phyloP scores from a whole-genome alignment of 2,329 filamentous ascomycete genomes.

The Purpureocillium lavendulum region DNA sequence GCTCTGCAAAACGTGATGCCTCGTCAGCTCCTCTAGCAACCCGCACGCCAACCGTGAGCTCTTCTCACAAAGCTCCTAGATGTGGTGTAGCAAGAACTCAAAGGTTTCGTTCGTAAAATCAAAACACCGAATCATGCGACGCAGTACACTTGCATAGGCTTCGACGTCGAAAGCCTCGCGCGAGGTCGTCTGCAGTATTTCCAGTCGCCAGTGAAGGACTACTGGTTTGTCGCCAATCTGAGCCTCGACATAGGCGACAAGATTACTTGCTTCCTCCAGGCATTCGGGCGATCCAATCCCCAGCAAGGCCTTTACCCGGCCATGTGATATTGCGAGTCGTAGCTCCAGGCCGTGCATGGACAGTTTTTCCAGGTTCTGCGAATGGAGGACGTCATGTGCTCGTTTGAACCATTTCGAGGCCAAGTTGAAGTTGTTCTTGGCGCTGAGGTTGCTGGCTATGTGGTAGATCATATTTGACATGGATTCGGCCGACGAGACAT shows the following conservation, averaged over 20 bases:
- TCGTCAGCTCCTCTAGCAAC: slow-evolving; percentile 57
- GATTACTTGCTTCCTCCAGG: slow-evolving; percentile 41
- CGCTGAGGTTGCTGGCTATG: slow-evolving; percentile 56
- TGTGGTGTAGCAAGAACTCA: slow-evolving; percentile 57
- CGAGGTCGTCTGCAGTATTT: slow-evolving; percentile 46
- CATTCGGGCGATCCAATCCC: slow-evolving; percentile 33
- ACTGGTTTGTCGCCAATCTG: slow-evolving; percentile 57
- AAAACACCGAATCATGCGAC: slow-evolving; percentile 51
- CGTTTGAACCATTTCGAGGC: slow-evolving; percentile 69
- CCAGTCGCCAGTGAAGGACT: slow-evolving; percentile 60
- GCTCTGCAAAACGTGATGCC: slow-evolving; percentile 41
- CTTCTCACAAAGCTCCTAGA: slow-evolving; percentile 54
- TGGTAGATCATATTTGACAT: slow-evolving; percentile 62
- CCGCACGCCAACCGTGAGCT: slow-evolving; percentile 37
- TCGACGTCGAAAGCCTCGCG: slow-evolving; percentile 38
- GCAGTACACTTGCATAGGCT: slow-evolving; percentile 45
- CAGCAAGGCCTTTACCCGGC: slow-evolving; percentile 47
- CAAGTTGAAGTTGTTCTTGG: slow-evolving; percentile 39
- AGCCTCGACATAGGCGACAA: slow-evolving; percentile 53
- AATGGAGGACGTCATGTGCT: slow-evolving; percentile 50
- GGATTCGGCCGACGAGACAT: slow-evolving; percentile 46
- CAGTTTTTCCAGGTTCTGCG: slow-evolving; percentile 44
- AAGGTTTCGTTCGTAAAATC: slow-evolving; percentile 56
- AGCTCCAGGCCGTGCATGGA: slow-evolving; percentile 56
- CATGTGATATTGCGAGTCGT: slow-evolving; percentile 57